phyloP scores from a whole-genome alignment of 768 basidiomycete species.

The Inosperma sp. region DNA sequence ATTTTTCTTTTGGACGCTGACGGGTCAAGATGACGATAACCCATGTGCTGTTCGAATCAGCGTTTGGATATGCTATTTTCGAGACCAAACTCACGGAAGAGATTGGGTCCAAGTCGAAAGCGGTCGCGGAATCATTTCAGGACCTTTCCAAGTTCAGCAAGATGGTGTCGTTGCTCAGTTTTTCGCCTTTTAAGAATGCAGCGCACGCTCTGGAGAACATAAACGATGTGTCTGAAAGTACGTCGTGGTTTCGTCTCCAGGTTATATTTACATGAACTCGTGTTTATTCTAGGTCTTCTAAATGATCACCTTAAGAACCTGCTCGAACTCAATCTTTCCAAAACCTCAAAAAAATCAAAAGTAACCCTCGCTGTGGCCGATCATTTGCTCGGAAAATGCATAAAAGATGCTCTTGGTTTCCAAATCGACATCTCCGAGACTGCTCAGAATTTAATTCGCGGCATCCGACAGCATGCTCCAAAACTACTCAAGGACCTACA shows the following conservation, averaged over 20 bases:
- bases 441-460: slow-evolving; percentile 82
- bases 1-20: no score
- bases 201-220: slow-evolving; percentile 93
- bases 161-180: slow-evolving; percentile 88
- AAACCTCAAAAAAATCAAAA: slow-evolving; percentile 62
- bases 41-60: slow-evolving; percentile 89
- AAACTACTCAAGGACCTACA: slow-evolving; percentile 88
- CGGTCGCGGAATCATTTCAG: slow-evolving; percentile 80
- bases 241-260: slow-evolving; percentile 19
- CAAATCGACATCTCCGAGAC: slow-evolving; percentile 79
- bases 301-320: slow-evolving; percentile 80
- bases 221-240: slow-evolving; percentile 95
- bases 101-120: slow-evolving; percentile 72
- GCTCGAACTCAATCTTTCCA: slow-evolving; percentile 83
- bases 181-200: slow-evolving; percentile 90
- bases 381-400: slow-evolving; percentile 64
- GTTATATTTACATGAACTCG: slow-evolving; percentile 2
- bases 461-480: slow-evolving; percentile 85
- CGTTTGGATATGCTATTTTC: slow-evolving; percentile 93
- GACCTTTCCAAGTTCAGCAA: slow-evolving; percentile 87
- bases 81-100: slow-evolving; percentile 83
- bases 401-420: slow-evolving; percentile 67
- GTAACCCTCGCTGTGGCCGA: slow-evolving; percentile 81
- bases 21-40: slow-evolving; percentile 64
- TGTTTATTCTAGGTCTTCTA: slow-evolving; percentile 57